These are phyloP conservation scores for Penicillium waksmanii DNA, from an alignment of 495 filamentous ascomycete genomes.

Conservation along the genomic window DNA sequence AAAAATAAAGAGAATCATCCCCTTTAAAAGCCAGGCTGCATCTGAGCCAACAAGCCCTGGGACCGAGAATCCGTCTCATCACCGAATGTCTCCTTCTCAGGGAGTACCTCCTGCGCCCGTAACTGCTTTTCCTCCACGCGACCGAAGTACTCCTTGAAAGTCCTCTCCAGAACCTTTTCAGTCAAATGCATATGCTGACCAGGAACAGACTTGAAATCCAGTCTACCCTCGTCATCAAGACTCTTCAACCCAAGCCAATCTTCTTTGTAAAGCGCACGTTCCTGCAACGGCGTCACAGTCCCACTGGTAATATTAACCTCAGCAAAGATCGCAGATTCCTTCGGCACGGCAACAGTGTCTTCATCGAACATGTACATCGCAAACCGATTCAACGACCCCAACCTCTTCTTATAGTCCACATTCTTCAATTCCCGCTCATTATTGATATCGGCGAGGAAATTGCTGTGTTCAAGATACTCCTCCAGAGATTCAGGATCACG, in stretches of 20 bases:
- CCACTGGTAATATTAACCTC: slow-evolving; percentile 74
- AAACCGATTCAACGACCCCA: slow-evolving; percentile 73
- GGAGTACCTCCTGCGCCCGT: not conserved
- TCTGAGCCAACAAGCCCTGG: not conserved
- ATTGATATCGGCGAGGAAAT: slow-evolving; percentile 98
- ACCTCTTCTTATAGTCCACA: slow-evolving; percentile 68
- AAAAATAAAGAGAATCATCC: too few relatives aligned
- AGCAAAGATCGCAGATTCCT: slow-evolving; percentile 89
- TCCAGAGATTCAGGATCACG: slow-evolving; percentile 73
- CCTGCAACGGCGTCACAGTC: slow-evolving; percentile 65
- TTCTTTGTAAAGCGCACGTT: slow-evolving; percentile 80
- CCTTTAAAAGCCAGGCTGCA: not conserved
- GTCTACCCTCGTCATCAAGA: slow-evolving; percentile 76
- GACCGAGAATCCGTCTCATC: not conserved
- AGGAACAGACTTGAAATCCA: slow-evolving; percentile 70
- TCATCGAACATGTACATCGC: slow-evolving; percentile 90
- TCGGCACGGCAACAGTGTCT: slow-evolving; percentile 84
- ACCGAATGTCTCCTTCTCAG: not conserved
- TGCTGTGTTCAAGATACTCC: slow-evolving; percentile 78
- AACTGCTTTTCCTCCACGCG: slow-evolving; percentile 30
- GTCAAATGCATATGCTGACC: slow-evolving; percentile 85
- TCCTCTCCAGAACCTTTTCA: slow-evolving; percentile 64
- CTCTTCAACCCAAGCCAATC: slow-evolving; percentile 90
- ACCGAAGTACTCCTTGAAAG: slow-evolving; percentile 74
- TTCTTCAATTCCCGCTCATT: slow-evolving; percentile 85